Base-by-base conservation (phyloP, 2,329 filamentous ascomycete genomes). In the Fusarium sp. region DNA sequence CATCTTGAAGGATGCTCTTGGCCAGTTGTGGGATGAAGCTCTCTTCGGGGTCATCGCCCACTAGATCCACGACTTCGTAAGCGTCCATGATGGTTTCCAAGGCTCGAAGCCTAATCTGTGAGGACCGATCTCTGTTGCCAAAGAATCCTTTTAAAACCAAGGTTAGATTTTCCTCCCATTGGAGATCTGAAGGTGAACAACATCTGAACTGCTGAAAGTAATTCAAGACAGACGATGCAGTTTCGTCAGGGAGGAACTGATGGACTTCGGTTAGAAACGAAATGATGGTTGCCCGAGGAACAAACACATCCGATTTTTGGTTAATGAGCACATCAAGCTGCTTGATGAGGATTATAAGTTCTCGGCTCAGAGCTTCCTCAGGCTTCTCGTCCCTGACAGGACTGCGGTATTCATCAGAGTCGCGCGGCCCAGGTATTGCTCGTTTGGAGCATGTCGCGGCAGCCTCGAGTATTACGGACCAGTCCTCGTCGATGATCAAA, bases 161-260 rank as follows among this genome's bases (percentile, higher is more conserved):
- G 21, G 84, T 83, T 60, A 92, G 84, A 59, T 93, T 92, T 5
- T 86, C 82, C 69, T 92, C 87, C 93, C 92, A 95, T 40, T 89
- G 85, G 52, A 86, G 81, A 74, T 94, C 91, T 0, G 92, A 93
- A 5, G 93, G 93, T 49, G 91, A 92, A 75, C 93, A 93, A 75
- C 90, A 91, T 50, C 91, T 86, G 72, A 92, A 92, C 60, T 93
- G 89, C 62, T 88, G 87, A 72, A 92, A 93, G 78, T 93, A 90
- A 49, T 90, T 87, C 47, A 94, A 86, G 30, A 94, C 87, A 16
- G 92, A 84, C 52, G 87, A 87, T 4, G 88, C 91, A 13, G 90
- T 88, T 8, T 88, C 87, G 77, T 94, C 90, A 10, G 90, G 90
- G 13, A 94, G 85, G 40, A 89, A 86, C 21, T 84, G 82, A 61